Base-by-base conservation (phyloP, 345 rosid species). In the Euphorbia peplus region DNA sequence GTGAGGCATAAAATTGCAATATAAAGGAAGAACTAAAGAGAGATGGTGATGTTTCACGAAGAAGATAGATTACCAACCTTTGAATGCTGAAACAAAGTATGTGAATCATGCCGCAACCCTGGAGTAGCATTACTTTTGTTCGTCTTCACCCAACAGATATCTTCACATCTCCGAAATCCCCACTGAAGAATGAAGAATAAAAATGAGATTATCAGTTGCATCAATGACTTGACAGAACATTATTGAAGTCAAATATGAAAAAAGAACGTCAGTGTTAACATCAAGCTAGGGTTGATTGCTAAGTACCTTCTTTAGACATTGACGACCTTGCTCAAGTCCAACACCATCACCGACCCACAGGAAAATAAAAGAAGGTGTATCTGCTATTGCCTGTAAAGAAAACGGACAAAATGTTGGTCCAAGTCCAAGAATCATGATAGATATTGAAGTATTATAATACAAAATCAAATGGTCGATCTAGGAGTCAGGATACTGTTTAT, bases 281-380 rank as follows among this genome's bases (percentile, higher is more conserved):
- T 64, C 64, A 25, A 26, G 37, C 26, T 30, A 26, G 30, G 44
- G 51, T 46, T 15, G 53, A 52, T 54, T 28, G 35, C 35, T 1
- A 15, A 22, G 58, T 82, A 90, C 97, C 97, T 90, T 95, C 81
- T 95, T 95, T 70, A 95, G 81, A 79, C 99, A 95, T 61, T 87
- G 99, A 28, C 99, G 96, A 63, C 99, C 98, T 77, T 95, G 99
- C 75, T 92, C 98, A 64, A 95, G 89, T 69, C 99, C 99, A 66
- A 90, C 88, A 58, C 97, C 93, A 83, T 92, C 99, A 51, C 99
- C 99, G 69, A 95, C 99, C 98, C 99, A 95, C 41, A 92, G 98
- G 84, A 95, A 95, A 81, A 95, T 79, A 81, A 92, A 95, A 44
- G 99, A 95, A 48, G 99, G 99, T 14, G 98, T 92, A 69, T 95